These are phyloP conservation scores for Camelina laxa DNA, from an alignment of 345 rosid genomes.

Conservation along the genomic window DNA sequence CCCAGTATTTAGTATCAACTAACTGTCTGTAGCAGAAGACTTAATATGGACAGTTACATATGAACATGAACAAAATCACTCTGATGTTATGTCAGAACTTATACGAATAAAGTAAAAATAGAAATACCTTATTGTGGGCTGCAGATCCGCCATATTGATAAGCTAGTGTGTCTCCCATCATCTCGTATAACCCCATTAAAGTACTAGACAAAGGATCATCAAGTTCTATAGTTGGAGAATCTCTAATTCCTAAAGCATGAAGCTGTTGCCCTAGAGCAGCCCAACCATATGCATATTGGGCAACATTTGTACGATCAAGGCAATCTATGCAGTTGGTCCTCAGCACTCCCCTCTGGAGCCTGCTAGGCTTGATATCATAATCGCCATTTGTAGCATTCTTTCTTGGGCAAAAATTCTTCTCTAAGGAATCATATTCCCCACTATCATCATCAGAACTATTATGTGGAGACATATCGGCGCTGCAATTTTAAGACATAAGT, in stretches of 20 bases:
- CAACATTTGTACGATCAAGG: slow-evolving; percentile 99
- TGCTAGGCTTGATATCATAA: slow-evolving; percentile 55
- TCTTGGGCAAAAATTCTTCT: slow-evolving; percentile 51
- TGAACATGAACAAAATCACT: slow-evolving; percentile 7
- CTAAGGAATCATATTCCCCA: slow-evolving; percentile 53
- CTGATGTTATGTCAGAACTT: slow-evolving; percentile 1
- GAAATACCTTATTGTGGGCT: slow-evolving; percentile 90
- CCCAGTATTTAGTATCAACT: slow-evolving; percentile 1
- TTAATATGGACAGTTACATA: slow-evolving; percentile 8
- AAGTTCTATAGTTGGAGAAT: slow-evolving; percentile 70
- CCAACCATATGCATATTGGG: slow-evolving; percentile 95
- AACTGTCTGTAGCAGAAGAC: slow-evolving; percentile 16
- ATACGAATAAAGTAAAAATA: background rate
- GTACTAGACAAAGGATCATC: slow-evolving; percentile 82
- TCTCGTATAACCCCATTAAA: slow-evolving; percentile 87
- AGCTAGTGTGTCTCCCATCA: slow-evolving; percentile 96
- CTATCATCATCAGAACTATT: slow-evolving; percentile 51
- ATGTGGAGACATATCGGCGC: slow-evolving; percentile 47
- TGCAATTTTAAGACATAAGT: slow-evolving; percentile 29
- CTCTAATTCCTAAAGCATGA: slow-evolving; percentile 71
- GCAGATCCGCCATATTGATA: slow-evolving; percentile 96
- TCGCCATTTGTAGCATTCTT: slow-evolving; percentile 55
- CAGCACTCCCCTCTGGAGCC: slow-evolving; percentile 86
- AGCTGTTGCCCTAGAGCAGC: slow-evolving; percentile 95
- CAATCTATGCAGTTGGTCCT: slow-evolving; percentile 99